Percentiles rank a stretch among this genome's conserved stretches.
Conservation (phyloP, 2,329 filamentous ascomycete genomes). For the Claviceps sp. region DNA sequence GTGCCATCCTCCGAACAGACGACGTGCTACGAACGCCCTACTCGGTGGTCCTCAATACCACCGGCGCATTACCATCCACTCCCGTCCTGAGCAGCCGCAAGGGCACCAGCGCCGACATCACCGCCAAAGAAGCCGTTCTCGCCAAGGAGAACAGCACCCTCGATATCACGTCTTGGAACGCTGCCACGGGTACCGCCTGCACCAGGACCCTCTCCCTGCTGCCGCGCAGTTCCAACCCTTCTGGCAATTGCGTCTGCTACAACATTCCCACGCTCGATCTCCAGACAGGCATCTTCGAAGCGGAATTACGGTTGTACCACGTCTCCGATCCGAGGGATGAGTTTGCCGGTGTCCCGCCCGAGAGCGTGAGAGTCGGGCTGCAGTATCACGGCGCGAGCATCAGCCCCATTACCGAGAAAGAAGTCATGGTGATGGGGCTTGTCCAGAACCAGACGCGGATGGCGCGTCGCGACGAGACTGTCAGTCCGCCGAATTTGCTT, state of each 20-base stretch:
- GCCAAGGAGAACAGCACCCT: conserved; percentile 30
- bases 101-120: conserved; percentile 5
- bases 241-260: conserved; percentile 70
- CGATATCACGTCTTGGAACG: conserved; percentile 44
- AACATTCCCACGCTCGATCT: conserved; percentile 62
- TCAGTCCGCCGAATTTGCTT: conserved; percentile 31
- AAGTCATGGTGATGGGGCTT: conserved; percentile 14
- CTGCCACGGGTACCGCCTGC: conserved; percentile 45
- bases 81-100: not conserved
- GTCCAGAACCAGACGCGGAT: conserved; percentile 9
- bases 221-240: conserved; percentile 51
- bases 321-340: conserved; percentile 43
- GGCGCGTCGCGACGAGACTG: not conserved
- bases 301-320: conserved; percentile 63
- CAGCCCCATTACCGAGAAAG: conserved; percentile 14
- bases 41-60: not conserved
- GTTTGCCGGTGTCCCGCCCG: conserved; percentile 37
- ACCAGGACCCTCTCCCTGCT: conserved; percentile 39
- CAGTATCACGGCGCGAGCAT: conserved; percentile 37
- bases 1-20: conserved; percentile 2
- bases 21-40: conserved; percentile 5
- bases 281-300: conserved; percentile 56
- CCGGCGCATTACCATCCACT: not conserved
- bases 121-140: conserved; percentile 13
- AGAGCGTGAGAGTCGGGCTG: conserved; percentile 41